phyloP scores from a whole-genome alignment of 768 basidiomycete genomes.

The Macrolepiota dolichaula region DNA sequence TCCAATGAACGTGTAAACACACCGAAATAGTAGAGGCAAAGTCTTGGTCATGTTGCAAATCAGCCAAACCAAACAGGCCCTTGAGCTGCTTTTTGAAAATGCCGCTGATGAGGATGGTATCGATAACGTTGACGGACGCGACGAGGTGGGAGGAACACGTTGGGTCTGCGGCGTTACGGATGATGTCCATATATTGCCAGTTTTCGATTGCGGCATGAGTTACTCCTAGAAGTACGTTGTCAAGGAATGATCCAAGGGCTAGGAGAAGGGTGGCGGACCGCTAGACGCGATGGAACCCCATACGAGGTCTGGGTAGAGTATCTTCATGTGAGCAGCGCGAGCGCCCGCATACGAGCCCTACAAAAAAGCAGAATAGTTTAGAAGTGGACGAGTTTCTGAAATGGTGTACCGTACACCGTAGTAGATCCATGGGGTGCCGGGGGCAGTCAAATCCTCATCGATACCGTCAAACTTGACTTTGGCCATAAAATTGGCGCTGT shows the following conservation, averaged over 20 bases:
- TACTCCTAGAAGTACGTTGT: constrained; percentile 46
- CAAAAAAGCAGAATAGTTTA: not conserved
- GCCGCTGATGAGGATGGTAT: constrained; percentile 51
- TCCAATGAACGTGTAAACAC: constrained; percentile 19
- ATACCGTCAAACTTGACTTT: constrained; percentile 74
- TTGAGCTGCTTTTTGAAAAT: constrained; percentile 55
- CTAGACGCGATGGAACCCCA: constrained; percentile 89
- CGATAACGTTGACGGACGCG: constrained; percentile 56
- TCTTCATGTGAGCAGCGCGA: constrained; percentile 86
- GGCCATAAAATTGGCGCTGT: constrained; percentile 90
- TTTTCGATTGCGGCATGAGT: constrained; percentile 80
- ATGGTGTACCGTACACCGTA: constrained; percentile 65
- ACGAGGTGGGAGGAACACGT: constrained; percentile 58
- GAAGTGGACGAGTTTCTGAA: not conserved
- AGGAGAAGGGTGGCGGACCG: constrained; percentile 38
- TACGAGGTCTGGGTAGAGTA: constrained; percentile 85
- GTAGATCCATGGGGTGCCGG: constrained; percentile 84
- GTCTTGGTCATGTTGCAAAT: constrained; percentile 70
- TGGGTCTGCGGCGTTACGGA: constrained; percentile 63
- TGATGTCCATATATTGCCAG: constrained; percentile 89
- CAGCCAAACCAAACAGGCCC: constrained; percentile 69
- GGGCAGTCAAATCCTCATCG: constrained; percentile 65
- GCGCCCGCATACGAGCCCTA: constrained; percentile 92
- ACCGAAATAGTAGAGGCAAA: constrained; percentile 71
- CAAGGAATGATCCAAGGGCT: not conserved